These are phyloP conservation scores for Globisporangium sylvaticum DNA, from an alignment of 352 stramenopile genomes.

Conservation along the genomic window DNA sequence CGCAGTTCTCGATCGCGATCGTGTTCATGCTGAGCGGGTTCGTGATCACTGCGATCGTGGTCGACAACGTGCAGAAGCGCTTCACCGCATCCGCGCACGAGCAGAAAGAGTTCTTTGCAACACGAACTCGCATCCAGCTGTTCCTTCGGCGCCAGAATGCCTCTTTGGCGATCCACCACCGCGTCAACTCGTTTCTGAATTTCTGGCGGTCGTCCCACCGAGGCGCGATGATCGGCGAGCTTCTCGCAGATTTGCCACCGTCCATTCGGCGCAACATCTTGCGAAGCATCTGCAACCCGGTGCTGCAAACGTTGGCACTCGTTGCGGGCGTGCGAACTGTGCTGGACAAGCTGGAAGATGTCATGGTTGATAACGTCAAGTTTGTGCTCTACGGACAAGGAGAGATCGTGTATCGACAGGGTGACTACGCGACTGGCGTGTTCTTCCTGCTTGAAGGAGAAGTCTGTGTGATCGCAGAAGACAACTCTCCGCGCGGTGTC, in stretches of 20 bases:
- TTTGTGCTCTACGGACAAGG: conserved; percentile 39
- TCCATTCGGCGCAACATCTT: conserved; percentile 26
- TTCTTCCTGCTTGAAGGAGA: conserved; percentile 31
- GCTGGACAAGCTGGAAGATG: conserved; percentile 26
- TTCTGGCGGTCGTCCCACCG: conserved; percentile 47
- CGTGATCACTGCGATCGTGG: conserved; percentile 34
- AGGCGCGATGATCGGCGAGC: conserved; percentile 34
- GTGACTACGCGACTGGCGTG: conserved; percentile 27
- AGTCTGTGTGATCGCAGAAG: conserved; percentile 2
- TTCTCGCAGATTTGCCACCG: conserved; percentile 29
- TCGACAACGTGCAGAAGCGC: conserved; percentile 45
- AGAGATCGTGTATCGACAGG: conserved; percentile 31
- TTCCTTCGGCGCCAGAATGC: conserved; percentile 41
- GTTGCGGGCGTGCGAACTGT: conserved; percentile 17
- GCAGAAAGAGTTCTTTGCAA: conserved; percentile 42
- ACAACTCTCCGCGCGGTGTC: conserved; percentile 8
- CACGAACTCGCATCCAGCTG: conserved; percentile 30
- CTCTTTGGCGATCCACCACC: conserved; percentile 30
- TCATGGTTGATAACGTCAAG: conserved; percentile 34
- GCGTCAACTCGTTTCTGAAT: conserved; percentile 40
- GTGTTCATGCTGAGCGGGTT: conserved; percentile 43
- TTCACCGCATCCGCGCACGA: conserved; percentile 40
- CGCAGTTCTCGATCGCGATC: conserved; percentile 29
- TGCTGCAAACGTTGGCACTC: conserved; percentile 28
- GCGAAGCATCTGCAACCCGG: conserved; percentile 28